A percentile compares a stretch with the other conserved stretches of the same genome.
These are phyloP conservation scores for Ceratocystis cacaofunesta DNA, from an alignment of 2,329 filamentous ascomycete genomes.

Conservation along the genomic window DNA sequence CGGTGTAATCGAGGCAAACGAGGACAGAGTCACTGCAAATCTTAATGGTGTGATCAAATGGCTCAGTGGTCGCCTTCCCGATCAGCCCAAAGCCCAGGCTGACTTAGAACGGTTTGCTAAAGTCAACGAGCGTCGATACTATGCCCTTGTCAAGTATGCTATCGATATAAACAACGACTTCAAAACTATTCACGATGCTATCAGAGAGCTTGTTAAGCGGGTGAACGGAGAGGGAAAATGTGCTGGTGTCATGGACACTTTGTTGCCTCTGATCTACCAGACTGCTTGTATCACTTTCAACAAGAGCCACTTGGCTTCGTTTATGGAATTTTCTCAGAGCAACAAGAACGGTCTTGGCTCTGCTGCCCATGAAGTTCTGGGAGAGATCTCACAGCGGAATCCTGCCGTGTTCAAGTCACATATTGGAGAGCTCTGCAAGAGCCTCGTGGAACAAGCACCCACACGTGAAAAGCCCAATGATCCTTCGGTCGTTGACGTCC, in stretches of 20 bases:
- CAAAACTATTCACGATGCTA: constrained; percentile 73
- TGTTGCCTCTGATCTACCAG: constrained; percentile 71
- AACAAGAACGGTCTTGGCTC: constrained; percentile 64
- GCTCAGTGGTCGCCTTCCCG: constrained; percentile 61
- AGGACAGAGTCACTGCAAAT: constrained; percentile 52
- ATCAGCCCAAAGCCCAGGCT: constrained; percentile 52
- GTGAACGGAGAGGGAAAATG: constrained; percentile 35
- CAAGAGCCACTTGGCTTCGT: constrained; percentile 78
- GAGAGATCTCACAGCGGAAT: constrained; percentile 78
- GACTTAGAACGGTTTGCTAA: constrained; percentile 88
- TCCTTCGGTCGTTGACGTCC: constrained; percentile 63
- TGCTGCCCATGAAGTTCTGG: constrained; percentile 75
- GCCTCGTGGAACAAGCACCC: constrained; percentile 68
- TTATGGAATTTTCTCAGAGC: constrained; percentile 74
- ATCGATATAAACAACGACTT: constrained; percentile 81
- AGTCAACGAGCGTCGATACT: constrained; percentile 74
- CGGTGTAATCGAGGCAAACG: constrained; percentile 60
- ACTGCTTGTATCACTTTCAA: constrained; percentile 81
- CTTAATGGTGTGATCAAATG: constrained; percentile 60
- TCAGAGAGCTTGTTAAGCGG: constrained; percentile 77
- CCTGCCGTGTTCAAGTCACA: constrained; percentile 87
- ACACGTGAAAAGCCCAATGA: constrained; percentile 53
- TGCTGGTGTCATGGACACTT: constrained; percentile 57
- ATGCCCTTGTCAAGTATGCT: constrained; percentile 76
- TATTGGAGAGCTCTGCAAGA: constrained; percentile 77